Evolutionary conservation across 371 early-diverging fungal genomes (phyloP).

Genomic region (Mortierella sp.): DNA sequence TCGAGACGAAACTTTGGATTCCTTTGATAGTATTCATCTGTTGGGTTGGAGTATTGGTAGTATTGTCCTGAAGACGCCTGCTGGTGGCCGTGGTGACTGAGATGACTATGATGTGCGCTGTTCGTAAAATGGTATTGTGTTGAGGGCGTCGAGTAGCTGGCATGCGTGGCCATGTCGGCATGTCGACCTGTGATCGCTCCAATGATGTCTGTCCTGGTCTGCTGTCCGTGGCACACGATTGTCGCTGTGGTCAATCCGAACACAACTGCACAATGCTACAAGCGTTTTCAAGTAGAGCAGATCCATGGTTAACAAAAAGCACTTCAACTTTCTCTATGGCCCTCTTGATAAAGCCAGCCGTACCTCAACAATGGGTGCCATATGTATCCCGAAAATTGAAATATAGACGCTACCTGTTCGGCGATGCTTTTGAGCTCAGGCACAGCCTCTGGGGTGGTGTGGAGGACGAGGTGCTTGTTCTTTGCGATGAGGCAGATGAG

Average conservation of each 20-base stretch:
- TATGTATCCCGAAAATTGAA: background rate
- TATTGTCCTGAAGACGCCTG: constrained; percentile 24
- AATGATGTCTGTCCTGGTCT: constrained; percentile 47
- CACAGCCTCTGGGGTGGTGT: constrained; percentile 33
- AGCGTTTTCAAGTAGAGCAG: too few relatives aligned
- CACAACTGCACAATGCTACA: constrained; percentile 39
- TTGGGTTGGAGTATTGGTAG: constrained; percentile 42
- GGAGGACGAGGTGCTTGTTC: constrained; percentile 50
- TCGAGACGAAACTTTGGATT: constrained; percentile 26
- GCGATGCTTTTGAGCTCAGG: constrained; percentile 42
- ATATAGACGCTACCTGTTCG: constrained; percentile 29
- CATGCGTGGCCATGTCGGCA: constrained; percentile 26
- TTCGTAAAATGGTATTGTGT: constrained; percentile 27
- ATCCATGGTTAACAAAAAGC: too few relatives aligned
- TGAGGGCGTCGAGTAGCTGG: constrained; percentile 28
- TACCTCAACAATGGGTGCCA: too few relatives aligned
- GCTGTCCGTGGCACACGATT: constrained; percentile 43
- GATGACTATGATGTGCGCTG: constrained; percentile 1
- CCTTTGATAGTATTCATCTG: constrained; percentile 37
- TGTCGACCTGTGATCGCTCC: constrained; percentile 50
- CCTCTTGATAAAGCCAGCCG: too few relatives aligned
- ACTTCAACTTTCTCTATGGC: too few relatives aligned
- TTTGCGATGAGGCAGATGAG: constrained; percentile 49
- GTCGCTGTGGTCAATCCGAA: constrained; percentile 49
- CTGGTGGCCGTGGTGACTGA: constrained; percentile 21